phyloP scores from a whole-genome alignment of 495 filamentous ascomycete genomes.

The Xeromyces bisporus region DNA sequence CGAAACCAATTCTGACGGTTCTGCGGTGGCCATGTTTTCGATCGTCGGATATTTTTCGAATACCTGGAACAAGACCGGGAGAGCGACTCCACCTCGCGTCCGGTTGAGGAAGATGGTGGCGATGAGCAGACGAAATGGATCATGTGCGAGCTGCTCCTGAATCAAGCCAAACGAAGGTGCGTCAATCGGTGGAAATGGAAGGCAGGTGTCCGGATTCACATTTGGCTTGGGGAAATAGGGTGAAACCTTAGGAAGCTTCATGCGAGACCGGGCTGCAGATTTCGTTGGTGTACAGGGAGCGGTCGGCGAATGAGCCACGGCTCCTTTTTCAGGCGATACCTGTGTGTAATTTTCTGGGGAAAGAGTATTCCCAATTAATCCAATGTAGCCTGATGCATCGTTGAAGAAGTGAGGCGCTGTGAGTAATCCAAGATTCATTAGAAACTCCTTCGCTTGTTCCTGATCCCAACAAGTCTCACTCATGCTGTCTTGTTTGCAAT shows the following conservation, averaged over 20 bases:
- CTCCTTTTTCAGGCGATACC: no score
- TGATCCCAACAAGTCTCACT: not conserved
- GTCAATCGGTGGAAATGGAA: constrained; percentile 54
- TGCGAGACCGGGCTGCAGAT: constrained; percentile 5
- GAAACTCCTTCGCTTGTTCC: not conserved
- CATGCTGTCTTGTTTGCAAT: not conserved
- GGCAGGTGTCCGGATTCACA: constrained; percentile 38
- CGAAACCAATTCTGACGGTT: constrained; percentile 35
- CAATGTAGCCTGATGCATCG: no score
- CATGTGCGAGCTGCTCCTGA: constrained; percentile 57
- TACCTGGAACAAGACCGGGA: constrained; percentile 58
- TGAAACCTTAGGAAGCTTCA: constrained; percentile 21
- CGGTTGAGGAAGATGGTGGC: constrained; percentile 72
- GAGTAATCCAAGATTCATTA: not conserved
- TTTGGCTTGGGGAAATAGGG: constrained; percentile 28
- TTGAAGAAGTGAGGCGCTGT: no score
- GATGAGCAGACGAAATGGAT: constrained; percentile 58
- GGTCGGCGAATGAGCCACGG: no score
- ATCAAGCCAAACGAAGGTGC: constrained; percentile 54
- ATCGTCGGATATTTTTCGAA: constrained; percentile 53
- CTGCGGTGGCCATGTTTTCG: constrained; percentile 41
- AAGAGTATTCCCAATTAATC: no score
- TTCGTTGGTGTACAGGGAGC: not conserved
- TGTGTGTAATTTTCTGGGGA: no score
- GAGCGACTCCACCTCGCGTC: constrained; percentile 54